These are phyloP conservation scores for Ogataea degrootiae DNA, from an alignment of 805 yeast genomes.

Conservation along the genomic window DNA sequence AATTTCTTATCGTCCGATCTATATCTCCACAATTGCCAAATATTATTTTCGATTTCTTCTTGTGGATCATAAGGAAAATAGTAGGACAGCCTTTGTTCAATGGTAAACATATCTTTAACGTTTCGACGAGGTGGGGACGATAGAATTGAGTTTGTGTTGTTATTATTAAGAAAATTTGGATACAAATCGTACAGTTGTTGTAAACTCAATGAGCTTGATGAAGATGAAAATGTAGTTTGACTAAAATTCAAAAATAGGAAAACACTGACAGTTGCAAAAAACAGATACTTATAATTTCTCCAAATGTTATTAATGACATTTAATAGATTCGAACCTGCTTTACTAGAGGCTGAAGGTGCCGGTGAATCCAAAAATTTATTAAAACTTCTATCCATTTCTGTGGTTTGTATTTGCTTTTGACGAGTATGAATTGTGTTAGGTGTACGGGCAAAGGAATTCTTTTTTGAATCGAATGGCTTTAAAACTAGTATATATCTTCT, in stretches of 20 bases:
- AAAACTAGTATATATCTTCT: no score
- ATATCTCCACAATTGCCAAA: slow-evolving; percentile 27
- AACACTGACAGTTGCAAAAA: slow-evolving; percentile 5
- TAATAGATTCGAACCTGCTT: neutral
- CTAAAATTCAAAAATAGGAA: neutral
- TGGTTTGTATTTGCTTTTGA: no score
- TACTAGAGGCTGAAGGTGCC: neutral
- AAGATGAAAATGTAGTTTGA: neutral
- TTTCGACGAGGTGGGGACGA: slow-evolving; percentile 16
- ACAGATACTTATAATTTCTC: slow-evolving; percentile 7
- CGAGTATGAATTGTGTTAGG: no score
- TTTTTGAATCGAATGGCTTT: no score
- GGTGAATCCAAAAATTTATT: neutral
- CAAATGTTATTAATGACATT: neutral
- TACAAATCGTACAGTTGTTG: slow-evolving; percentile 5
- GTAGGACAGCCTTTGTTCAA: slow-evolving; percentile 21
- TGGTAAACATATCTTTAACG: slow-evolving; percentile 19
- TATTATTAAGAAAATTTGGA: slow-evolving; percentile 3
- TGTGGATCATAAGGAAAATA: slow-evolving; percentile 22
- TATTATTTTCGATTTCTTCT: slow-evolving; percentile 24
- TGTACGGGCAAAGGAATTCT: no score
- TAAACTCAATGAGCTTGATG: neutral
- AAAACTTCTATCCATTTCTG: neutral
- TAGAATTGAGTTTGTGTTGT: neutral
- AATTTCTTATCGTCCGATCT: slow-evolving; percentile 20